phyloP scores from a whole-genome alignment of 176 grass and related monocot genomes.

The Elaeis guineensis region DNA sequence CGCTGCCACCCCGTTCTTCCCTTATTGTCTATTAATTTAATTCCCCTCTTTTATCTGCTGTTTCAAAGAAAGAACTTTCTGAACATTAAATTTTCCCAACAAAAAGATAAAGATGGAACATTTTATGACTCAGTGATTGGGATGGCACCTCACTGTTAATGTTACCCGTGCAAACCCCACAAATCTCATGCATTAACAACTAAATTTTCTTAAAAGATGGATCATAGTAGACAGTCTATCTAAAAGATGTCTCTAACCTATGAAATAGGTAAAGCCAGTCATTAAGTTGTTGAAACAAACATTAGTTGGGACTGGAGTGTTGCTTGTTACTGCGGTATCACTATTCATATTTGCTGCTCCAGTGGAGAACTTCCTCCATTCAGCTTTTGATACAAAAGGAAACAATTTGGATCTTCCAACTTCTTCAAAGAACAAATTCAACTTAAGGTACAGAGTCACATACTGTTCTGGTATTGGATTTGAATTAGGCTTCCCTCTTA shows the following conservation, averaged over 20 bases:
- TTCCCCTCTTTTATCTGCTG: too few relatives aligned
- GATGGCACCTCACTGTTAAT: too few relatives aligned
- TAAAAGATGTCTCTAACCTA: not conserved
- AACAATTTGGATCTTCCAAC: constrained; percentile 21
- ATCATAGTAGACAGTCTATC: not conserved
- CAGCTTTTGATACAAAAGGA: constrained; percentile 24
- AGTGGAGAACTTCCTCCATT: constrained; percentile 61
- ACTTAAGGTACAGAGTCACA: constrained; percentile 33
- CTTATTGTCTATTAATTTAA: too few relatives aligned
- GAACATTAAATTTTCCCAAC: too few relatives aligned
- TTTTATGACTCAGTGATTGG: too few relatives aligned
- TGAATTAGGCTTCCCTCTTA: not conserved
- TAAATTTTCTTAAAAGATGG: too few relatives aligned
- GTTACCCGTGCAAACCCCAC: too few relatives aligned
- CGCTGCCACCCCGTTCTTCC: too few relatives aligned
- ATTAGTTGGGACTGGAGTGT: constrained; percentile 70
- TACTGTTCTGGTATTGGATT: not conserved
- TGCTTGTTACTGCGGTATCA: constrained; percentile 63
- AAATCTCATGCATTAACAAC: too few relatives aligned
- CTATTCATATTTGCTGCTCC: constrained; percentile 63
- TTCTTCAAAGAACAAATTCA: constrained; percentile 41
- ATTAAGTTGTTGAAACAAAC: constrained; percentile 93
- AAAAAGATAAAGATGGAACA: too few relatives aligned
- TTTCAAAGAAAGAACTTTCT: too few relatives aligned
- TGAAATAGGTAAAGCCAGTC: constrained; percentile 75